A percentile compares a stretch with the other conserved stretches of the same genome.
phyloP scores from a whole-genome alignment of 192 early-diverging fungal genomes.

The Mortierella hygrophila region DNA sequence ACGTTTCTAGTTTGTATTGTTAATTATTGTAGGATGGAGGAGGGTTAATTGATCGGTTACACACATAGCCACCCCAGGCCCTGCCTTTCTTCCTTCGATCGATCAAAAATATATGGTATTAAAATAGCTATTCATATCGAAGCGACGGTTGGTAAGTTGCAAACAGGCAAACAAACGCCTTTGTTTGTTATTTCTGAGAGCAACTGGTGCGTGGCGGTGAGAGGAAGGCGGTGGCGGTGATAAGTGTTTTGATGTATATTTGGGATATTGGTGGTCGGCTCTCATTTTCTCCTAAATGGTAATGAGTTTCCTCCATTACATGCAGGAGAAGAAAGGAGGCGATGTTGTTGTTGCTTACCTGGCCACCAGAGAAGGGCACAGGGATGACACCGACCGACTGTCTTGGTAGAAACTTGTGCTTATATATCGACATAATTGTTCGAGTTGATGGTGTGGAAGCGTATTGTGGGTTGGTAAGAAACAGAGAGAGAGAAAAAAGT shows the following conservation, averaged over 20 bases:
- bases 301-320: not conserved
- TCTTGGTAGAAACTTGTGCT: slow-evolving; percentile 64
- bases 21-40: not conserved
- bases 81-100: no score
- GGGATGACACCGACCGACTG: slow-evolving; percentile 74
- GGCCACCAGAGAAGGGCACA: slow-evolving; percentile 76
- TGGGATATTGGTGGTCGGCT: not conserved
- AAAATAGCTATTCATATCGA: no score
- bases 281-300: not conserved
- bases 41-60: not conserved
- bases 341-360: slow-evolving; percentile 20
- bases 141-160: no score
- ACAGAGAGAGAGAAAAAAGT: not conserved
- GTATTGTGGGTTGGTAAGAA: no score
- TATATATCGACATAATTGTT: not conserved
- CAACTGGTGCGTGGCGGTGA: not conserved
- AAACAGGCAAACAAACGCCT: not conserved
- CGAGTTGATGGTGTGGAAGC: no score
- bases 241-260: not conserved
- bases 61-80: not conserved
- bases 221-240: not conserved
- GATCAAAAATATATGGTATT: no score
- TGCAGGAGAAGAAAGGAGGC: not conserved
- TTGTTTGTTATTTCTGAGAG: not conserved
- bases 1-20: slow-evolving; percentile 65